These are phyloP conservation scores for Sarcocystis neurona DNA, from an alignment of 169 alveolate species.

Conservation along the genomic window DNA sequence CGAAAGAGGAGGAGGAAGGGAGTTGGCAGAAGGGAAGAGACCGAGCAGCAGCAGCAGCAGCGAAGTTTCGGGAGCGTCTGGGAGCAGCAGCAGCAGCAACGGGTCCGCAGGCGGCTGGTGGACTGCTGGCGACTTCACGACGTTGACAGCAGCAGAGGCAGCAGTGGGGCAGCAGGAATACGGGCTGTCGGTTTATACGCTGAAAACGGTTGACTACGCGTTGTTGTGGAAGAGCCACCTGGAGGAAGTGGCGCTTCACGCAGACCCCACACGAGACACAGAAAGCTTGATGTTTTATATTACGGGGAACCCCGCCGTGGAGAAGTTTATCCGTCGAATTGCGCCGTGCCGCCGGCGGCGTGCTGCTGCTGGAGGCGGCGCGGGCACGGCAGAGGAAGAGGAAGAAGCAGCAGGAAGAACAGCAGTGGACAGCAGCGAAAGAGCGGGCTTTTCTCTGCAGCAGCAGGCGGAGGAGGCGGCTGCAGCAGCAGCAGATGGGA, in stretches of 20 bases:
- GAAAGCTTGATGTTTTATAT: constrained; percentile 9
- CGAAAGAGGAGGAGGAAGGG: constrained; percentile 1
- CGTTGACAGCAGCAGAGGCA: neutral
- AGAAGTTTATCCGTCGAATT: neutral
- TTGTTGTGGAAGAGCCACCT: constrained; percentile 37
- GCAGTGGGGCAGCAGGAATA: constrained; percentile 7
- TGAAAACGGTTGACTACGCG: constrained; percentile 35
- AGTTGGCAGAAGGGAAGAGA: constrained; percentile 20
- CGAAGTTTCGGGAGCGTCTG: no score
- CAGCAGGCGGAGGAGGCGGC: neutral
- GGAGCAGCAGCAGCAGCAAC: no score
- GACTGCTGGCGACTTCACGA: constrained; percentile 17
- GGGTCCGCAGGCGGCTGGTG: no score
- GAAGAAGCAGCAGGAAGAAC: neutral
- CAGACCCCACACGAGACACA: neutral
- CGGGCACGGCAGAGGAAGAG: neutral
- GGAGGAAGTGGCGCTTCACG: constrained; percentile 31
- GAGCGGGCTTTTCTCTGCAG: neutral
- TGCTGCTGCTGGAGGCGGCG: neutral
- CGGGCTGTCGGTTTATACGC: constrained; percentile 15
- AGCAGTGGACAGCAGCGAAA: neutral
- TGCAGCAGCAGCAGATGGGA: neutral
- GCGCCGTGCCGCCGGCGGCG: neutral
- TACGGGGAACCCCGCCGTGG: constrained; percentile 32
- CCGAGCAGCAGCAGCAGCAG: no score